Conservation (phyloP, 768 basidiomycete species). For the Panus rudis region DNA sequence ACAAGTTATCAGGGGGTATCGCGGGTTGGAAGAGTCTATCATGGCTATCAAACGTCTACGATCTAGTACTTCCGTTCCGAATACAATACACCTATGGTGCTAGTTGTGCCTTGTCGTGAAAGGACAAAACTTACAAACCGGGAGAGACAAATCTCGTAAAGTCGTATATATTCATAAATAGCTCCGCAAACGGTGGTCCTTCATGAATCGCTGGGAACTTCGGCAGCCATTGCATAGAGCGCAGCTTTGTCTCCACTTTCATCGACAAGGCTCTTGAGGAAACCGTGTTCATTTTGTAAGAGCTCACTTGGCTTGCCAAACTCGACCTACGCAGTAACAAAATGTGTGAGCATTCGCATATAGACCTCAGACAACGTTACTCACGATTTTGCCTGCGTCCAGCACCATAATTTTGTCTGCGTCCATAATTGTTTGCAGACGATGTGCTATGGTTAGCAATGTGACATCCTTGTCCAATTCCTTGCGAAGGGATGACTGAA, state of each 20-base stretch:
- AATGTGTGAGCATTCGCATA: background rate
- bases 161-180: background rate
- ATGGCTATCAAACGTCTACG: no score
- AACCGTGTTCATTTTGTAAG: conserved; percentile 44
- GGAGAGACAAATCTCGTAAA: background rate
- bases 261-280: conserved; percentile 48
- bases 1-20: no score
- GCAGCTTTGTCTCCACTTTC: conserved; percentile 46
- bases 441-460: conserved; percentile 42
- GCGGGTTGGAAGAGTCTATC: no score
- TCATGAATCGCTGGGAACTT: background rate
- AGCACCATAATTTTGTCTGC: conserved; percentile 50
- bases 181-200: background rate
- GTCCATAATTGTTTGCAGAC: conserved; percentile 40
- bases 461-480: conserved; percentile 34
- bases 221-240: conserved; percentile 36
- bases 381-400: conserved; percentile 34
- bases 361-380: conserved; percentile 8
- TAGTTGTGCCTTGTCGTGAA: no score
- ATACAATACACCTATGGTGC: no score
- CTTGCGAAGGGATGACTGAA: conserved; percentile 35
- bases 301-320: conserved; percentile 46
- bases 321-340: conserved; percentile 30
- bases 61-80: no score
- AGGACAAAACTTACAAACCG: no score